Percentiles rank a stretch among this genome's conserved stretches.
phyloP scores from a whole-genome alignment of 352 stramenopile genomes.

The Phytopythium aichiense region DNA sequence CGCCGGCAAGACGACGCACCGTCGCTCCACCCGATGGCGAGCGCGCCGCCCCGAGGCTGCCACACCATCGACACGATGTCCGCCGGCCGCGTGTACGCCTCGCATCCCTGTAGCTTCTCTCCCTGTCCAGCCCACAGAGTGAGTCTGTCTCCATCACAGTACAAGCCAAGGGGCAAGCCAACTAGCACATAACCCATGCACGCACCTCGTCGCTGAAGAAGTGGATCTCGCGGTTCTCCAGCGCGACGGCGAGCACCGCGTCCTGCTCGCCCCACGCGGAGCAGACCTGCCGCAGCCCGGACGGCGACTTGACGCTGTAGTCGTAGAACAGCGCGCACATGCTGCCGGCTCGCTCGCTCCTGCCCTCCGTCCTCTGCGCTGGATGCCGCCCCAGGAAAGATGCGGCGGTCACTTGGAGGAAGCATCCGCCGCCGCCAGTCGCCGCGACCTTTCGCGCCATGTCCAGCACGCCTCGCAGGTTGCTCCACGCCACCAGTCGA shows the following conservation, averaged over 20 bases:
- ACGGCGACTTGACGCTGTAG: constrained; percentile 66
- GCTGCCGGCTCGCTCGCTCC: background rate
- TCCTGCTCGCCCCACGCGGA: constrained; percentile 83
- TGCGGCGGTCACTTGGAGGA: background rate
- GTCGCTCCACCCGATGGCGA: constrained; percentile 83
- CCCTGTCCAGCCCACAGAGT: constrained; percentile 25
- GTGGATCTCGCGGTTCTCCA: constrained; percentile 85
- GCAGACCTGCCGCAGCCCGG: constrained; percentile 66
- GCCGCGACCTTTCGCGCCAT: too few species aligned
- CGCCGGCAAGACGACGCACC: constrained; percentile 20
- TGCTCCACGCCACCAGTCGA: too few species aligned
- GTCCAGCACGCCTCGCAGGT: too few species aligned
- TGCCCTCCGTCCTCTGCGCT: background rate
- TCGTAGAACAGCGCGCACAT: constrained; percentile 74
- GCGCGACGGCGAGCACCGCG: constrained; percentile 69
- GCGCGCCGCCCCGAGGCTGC: constrained; percentile 75
- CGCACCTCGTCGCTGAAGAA: constrained; percentile 88
- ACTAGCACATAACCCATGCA: background rate
- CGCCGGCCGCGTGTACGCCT: constrained; percentile 54
- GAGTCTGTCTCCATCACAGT: background rate
- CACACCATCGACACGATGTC: constrained; percentile 84
- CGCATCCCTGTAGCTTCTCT: constrained; percentile 53
- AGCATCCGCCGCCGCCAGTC: too few species aligned
- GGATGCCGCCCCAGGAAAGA: background rate
- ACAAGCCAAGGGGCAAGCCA: background rate